Evolutionary conservation across 495 filamentous ascomycete species (phyloP).

Genomic region (Daldinia concentrica): DNA sequence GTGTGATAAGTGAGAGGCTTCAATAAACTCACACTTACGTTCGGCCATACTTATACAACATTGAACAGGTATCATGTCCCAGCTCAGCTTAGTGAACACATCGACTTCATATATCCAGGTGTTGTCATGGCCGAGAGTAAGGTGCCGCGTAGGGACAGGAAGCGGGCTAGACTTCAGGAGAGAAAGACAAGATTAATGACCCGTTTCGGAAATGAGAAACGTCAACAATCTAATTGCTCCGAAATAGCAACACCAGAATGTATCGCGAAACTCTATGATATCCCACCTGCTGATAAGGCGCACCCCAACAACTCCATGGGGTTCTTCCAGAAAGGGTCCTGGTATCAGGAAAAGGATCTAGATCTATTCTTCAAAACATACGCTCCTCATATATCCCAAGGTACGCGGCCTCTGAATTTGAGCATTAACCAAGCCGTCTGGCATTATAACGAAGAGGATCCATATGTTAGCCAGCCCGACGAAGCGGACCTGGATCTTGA

Average conservation of each 20-base stretch:
- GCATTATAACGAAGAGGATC: background rate
- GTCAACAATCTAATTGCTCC: background rate
- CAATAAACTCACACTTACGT: background rate
- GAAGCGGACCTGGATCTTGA: background rate
- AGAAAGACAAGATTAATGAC: background rate
- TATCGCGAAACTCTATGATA: conserved; percentile 3
- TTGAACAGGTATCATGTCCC: background rate
- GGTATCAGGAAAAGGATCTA: background rate
- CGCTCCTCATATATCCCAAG: background rate
- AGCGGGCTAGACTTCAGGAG: background rate
- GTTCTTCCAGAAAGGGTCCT: conserved; percentile 45
- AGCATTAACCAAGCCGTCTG: background rate
- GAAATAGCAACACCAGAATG: background rate
- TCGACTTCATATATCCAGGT: background rate
- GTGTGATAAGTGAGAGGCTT: conserved; percentile 11
- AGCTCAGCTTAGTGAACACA: background rate
- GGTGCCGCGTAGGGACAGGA: background rate
- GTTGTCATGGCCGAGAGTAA: background rate
- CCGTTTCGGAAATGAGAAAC: background rate
- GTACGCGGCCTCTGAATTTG: background rate
- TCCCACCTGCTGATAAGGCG: conserved; percentile 28
- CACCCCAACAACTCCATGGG: conserved; percentile 30
- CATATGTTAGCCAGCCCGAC: background rate
- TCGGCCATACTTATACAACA: background rate
- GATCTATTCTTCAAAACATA: background rate